Conservation (phyloP, 2,329 filamentous ascomycete species). For the Nothophoma quercina region DNA sequence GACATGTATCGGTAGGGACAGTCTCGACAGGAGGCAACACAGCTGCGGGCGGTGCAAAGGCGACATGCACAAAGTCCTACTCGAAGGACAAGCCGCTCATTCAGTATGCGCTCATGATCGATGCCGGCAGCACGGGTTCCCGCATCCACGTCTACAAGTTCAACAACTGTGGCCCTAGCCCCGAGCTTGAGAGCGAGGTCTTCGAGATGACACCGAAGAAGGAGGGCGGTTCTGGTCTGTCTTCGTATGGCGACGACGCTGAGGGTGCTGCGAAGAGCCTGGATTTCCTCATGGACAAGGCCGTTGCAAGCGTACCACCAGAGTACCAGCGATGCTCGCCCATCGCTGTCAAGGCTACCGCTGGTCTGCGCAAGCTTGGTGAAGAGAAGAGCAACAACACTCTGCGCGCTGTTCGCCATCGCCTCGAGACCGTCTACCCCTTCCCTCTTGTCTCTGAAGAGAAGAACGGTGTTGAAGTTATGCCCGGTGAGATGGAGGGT, state of each 20-base stretch:
- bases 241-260: constrained; percentile 85
- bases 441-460: constrained; percentile 91
- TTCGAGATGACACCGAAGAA: constrained; percentile 94
- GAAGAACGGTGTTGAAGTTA: constrained; percentile 89
- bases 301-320: constrained; percentile 83
- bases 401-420: constrained; percentile 80
- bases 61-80: constrained; percentile 81
- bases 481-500: constrained; percentile 96
- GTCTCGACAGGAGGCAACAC: constrained; percentile 50
- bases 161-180: constrained; percentile 97
- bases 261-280: constrained; percentile 88
- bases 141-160: constrained; percentile 99
- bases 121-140: constrained; percentile 96
- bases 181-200: constrained; percentile 88
- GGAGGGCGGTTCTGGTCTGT: constrained; percentile 79
- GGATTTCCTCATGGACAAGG: constrained; percentile 85
- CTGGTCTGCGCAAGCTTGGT: constrained; percentile 88
- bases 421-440: constrained; percentile 87
- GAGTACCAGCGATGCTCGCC: constrained; percentile 91
- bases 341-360: constrained; percentile 96
- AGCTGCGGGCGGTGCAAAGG: constrained; percentile 65
- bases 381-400: constrained; percentile 82
- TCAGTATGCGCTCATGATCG: constrained; percentile 98
- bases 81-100: constrained; percentile 91
- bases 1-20: constrained; percentile 16